phyloP scores from a whole-genome alignment of 2,329 filamentous ascomycete genomes.

The Calonectria honghensis region DNA sequence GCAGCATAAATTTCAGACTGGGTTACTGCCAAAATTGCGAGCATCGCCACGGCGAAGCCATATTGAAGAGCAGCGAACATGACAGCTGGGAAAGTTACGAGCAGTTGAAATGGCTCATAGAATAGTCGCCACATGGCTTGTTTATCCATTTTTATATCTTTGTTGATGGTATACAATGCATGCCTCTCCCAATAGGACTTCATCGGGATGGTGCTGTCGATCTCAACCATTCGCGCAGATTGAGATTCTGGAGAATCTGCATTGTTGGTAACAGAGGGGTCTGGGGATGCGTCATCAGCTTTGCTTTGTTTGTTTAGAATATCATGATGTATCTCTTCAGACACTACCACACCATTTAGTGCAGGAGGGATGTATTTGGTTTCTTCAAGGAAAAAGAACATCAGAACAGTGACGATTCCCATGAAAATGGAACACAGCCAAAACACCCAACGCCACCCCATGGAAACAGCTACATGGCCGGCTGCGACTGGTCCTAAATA shows the following conservation, averaged over 20 bases:
- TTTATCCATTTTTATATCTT: slow-evolving; percentile 7
- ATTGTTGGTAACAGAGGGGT: background rate
- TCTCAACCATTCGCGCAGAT: background rate
- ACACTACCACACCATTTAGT: slow-evolving; percentile 15
- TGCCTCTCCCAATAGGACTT: slow-evolving; percentile 33
- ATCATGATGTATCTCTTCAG: background rate
- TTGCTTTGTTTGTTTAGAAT: background rate
- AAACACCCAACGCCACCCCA: slow-evolving; percentile 42
- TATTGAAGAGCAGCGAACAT: slow-evolving; percentile 40
- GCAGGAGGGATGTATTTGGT: slow-evolving; percentile 32
- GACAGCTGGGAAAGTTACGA: slow-evolving; percentile 31
- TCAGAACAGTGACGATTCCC: slow-evolving; percentile 19
- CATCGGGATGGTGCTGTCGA: slow-evolving; percentile 31
- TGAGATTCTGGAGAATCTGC: background rate
- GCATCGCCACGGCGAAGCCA: slow-evolving; percentile 46
- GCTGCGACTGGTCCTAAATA: slow-evolving; percentile 47
- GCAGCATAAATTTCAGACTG: slow-evolving; percentile 34
- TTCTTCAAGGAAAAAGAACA: slow-evolving; percentile 40
- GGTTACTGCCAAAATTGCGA: slow-evolving; percentile 44
- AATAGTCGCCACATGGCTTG: slow-evolving; percentile 19
- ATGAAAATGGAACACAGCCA: slow-evolving; percentile 39
- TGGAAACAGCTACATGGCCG: slow-evolving; percentile 35
- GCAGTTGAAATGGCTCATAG: slow-evolving; percentile 33
- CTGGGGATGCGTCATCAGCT: background rate
- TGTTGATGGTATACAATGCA: slow-evolving; percentile 32